Evolutionary conservation across 805 yeast genomes (phyloP).

Genomic region (Metschnikowia dekortorum): DNA sequence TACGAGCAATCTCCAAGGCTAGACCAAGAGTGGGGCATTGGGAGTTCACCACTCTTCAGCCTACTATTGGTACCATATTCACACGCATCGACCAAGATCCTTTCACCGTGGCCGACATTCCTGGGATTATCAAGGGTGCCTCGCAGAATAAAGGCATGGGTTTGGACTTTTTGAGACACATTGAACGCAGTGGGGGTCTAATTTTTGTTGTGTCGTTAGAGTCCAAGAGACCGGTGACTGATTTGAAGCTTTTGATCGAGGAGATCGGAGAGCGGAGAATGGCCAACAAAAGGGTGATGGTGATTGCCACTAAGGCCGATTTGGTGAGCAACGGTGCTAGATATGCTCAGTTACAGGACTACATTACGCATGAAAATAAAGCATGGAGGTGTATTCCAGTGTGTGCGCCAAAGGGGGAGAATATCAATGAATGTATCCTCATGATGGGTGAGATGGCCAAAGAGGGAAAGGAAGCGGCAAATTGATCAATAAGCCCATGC

Average conservation of each 20-base stretch:
- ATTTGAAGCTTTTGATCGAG: constrained; percentile 53
- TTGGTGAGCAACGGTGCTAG: constrained; percentile 48
- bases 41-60: constrained; percentile 93
- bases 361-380: constrained; percentile 29
- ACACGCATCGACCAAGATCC: constrained; percentile 59
- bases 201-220: constrained; percentile 84
- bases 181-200: constrained; percentile 86
- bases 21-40: constrained; percentile 91
- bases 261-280: constrained; percentile 71
- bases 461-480: not conserved
- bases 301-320: constrained; percentile 96
- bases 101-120: constrained; percentile 95
- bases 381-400: constrained; percentile 77
- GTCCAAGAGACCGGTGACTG: constrained; percentile 58
- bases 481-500: not conserved
- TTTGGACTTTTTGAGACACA: constrained; percentile 82
- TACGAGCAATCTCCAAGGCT: constrained; percentile 84
- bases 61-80: constrained; percentile 84
- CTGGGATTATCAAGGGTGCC: constrained; percentile 92
- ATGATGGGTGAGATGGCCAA: constrained; percentile 60
- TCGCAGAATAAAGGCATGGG: constrained; percentile 87
- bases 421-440: constrained; percentile 62
- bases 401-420: constrained; percentile 72
- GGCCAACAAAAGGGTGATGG: constrained; percentile 56
- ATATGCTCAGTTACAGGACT: constrained; percentile 42